Conservation (phyloP, 2,329 filamentous ascomycete genomes). For the Cercospora sp. region DNA sequence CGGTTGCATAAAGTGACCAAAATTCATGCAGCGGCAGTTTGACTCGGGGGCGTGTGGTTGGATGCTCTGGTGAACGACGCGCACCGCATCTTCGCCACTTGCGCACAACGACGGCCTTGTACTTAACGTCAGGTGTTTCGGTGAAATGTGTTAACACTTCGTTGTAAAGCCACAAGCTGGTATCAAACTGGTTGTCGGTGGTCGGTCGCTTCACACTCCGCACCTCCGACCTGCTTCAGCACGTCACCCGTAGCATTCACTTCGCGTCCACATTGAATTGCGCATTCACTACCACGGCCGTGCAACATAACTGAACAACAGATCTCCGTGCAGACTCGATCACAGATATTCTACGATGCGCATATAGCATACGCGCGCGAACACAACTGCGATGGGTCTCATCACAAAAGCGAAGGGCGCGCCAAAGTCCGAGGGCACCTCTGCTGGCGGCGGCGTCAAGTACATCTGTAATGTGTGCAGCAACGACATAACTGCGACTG, state of each 20-base stretch:
- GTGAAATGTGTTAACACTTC: background rate
- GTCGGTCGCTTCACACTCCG: background rate
- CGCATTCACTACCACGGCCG: background rate
- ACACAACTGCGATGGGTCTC: constrained; percentile 32
- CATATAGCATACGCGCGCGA: constrained; percentile 14
- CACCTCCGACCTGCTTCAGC: background rate
- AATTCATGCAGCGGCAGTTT: background rate
- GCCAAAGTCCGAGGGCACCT: constrained; percentile 29
- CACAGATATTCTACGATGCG: constrained; percentile 3
- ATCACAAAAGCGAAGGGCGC: constrained; percentile 40
- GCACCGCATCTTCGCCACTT: background rate
- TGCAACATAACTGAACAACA: background rate
- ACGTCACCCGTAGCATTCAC: background rate
- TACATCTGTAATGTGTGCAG: constrained; percentile 98
- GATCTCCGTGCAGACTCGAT: background rate
- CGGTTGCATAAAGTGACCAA: background rate
- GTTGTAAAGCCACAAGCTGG: background rate
- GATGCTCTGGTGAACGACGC: background rate
- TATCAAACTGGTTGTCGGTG: background rate
- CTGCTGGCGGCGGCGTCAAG: constrained; percentile 58
- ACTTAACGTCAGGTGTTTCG: background rate
- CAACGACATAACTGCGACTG: constrained; percentile 93
- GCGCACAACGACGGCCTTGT: background rate
- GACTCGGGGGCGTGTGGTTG: background rate
- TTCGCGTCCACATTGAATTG: background rate